Conservation (phyloP, 73 alveolate genomes). For the Paramecium pentaurelia region DNA sequence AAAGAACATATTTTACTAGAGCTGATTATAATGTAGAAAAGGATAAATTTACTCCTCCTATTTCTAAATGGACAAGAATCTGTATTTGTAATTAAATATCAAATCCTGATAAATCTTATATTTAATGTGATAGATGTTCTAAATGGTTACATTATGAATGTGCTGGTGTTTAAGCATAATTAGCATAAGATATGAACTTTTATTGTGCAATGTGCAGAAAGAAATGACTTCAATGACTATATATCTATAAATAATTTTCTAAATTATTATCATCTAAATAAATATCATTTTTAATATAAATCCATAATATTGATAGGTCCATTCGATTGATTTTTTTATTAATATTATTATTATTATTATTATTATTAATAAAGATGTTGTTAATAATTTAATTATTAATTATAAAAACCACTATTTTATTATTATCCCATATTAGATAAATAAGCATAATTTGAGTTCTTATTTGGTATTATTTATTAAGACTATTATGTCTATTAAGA, state of each 20-base stretch:
- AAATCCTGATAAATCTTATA: slow-evolving; percentile 21
- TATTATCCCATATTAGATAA: neutral
- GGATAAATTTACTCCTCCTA: neutral
- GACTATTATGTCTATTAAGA: neutral
- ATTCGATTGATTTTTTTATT: neutral
- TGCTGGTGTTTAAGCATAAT: neutral
- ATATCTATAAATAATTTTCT: neutral
- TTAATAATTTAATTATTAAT: neutral
- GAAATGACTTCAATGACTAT: neutral
- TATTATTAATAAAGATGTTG: neutral
- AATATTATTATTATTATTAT: neutral
- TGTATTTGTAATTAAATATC: neutral
- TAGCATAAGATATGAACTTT: neutral
- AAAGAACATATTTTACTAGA: neutral
- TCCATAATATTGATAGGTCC: neutral
- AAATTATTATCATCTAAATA: neutral
- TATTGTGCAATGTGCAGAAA: neutral
- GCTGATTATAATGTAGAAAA: neutral
- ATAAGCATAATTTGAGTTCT: neutral
- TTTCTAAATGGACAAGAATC: neutral
- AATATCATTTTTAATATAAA: neutral
- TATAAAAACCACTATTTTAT: neutral
- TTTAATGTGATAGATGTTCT: slow-evolving; percentile 1
- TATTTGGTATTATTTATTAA: neutral
- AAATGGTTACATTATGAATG: slow-evolving; percentile 44